Evolutionary conservation across 345 rosid genomes (phyloP), one percentile per base, ranked within the genome.

Genomic region (Bruguiera gymnorhiza): DNA sequence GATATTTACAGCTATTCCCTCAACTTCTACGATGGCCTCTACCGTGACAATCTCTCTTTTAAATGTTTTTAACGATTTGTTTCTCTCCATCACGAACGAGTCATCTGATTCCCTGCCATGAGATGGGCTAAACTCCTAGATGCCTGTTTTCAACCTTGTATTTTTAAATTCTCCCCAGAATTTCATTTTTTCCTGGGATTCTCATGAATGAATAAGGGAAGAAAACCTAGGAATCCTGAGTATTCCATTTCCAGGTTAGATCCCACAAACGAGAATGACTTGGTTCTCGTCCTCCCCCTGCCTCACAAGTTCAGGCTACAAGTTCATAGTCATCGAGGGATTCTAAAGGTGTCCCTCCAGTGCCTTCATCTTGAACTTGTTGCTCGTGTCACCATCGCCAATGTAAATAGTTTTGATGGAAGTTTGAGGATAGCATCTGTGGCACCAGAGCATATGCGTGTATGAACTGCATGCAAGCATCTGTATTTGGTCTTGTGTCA

Each of bases 1-100:
- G 84, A 81, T 59, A 46, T 75, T 59, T 62, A 75, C 48, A 81
- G 80, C 69, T 75, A 81, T 63, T 66, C 79, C 27, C 73, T 72
- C 13, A 78, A 78, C 70, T 75, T 81, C 11, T 80, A 81, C 34
- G 82, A 78, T 52, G 80, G 82, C 63, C 23, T 48, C 62, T 63
- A 10, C 59, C 65, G 20, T 54, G 67, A 36, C n/a, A 29, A 54
- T 32, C 54, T 31, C 29, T 24, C 59, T 21, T 24, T 6, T 1
- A 18, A 54, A 58, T 66, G 20, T 29, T 67, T 34, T 29, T 32
- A 7, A 30, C 54, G 67, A 73, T 60, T 13, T 3, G 18, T 21
- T 20, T 19, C 20, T 51, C 48, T 7, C 26, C 66, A 15, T 51
- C 50, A 9, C 23, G 53, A n/a, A 39, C 19, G 32, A 46, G 19